Conservation (phyloP, 1,284 basidiomycete genomes). For the Ganoderma multipileum region DNA sequence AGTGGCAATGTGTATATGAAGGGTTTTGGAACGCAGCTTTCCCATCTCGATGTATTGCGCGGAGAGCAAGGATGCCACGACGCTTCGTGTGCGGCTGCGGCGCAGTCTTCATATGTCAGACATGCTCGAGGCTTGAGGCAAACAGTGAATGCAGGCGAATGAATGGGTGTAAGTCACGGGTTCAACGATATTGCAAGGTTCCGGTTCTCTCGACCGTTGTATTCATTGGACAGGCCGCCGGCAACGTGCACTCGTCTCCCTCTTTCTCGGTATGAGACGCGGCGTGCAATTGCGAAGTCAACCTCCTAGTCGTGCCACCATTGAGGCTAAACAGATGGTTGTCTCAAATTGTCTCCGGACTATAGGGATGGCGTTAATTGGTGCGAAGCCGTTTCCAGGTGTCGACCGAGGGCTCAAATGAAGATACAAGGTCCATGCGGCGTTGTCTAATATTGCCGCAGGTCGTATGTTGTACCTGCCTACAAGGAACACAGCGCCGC, state of each 20-base stretch:
- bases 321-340: background rate
- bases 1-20: conserved; percentile 27
- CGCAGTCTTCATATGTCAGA: background rate
- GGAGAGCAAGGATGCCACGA: background rate
- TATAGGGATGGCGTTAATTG: background rate
- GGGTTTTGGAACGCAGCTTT: conserved; percentile 21
- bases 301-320: background rate
- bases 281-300: background rate
- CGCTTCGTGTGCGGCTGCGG: background rate
- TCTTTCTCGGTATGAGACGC: background rate
- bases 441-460: background rate
- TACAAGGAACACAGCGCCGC: background rate
- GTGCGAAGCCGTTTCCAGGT: background rate
- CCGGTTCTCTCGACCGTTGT: background rate
- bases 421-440: background rate
- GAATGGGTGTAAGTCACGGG: background rate
- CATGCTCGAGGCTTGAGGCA: background rate
- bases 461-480: background rate
- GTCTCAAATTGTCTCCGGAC: background rate
- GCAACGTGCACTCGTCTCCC: background rate
- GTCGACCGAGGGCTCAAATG: background rate
- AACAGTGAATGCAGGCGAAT: background rate
- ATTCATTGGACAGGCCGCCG: background rate
- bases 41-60: background rate
- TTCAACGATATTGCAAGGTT: background rate